A percentile compares a stretch with the other conserved stretches of the same genome.
These are phyloP conservation scores for Lachnellula arida DNA, from an alignment of 2,329 filamentous ascomycete genomes.

Conservation along the genomic window DNA sequence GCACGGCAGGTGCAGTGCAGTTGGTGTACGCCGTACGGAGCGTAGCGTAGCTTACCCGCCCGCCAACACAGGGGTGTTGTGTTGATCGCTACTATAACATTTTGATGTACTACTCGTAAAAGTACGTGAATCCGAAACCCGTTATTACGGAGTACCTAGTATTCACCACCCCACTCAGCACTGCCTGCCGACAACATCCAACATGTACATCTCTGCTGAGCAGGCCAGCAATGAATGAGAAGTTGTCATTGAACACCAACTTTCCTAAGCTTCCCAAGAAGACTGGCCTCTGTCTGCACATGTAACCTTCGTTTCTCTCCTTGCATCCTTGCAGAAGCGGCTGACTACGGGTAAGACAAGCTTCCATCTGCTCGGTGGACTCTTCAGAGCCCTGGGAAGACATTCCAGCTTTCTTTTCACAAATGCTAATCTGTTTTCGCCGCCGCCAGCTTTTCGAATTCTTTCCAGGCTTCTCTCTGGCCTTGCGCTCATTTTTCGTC, in stretches of 20 bases:
- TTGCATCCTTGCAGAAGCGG: slow-evolving; percentile 1
- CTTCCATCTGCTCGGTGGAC: neutral
- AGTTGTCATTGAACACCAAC: neutral
- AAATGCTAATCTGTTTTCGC: slow-evolving; percentile 1
- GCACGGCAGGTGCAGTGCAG: neutral
- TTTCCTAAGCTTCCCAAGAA: neutral
- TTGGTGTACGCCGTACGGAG: neutral
- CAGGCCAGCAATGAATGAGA: neutral
- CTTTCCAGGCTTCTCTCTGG: slow-evolving; percentile 1
- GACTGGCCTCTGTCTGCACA: neutral
- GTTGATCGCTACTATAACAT: slow-evolving; percentile 14
- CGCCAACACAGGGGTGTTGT: slow-evolving; percentile 11
- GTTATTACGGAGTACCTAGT: neutral
- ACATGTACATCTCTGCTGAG: neutral
- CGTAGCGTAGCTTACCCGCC: slow-evolving; percentile 2
- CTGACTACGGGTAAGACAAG: slow-evolving; percentile 13
- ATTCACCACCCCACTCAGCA: neutral
- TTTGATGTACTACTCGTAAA: slow-evolving; percentile 4
- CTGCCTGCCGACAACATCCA: neutral
- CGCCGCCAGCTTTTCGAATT: neutral
- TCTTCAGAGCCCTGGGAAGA: neutral
- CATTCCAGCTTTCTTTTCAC: neutral
- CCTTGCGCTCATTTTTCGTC: neutral
- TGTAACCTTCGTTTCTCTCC: neutral
- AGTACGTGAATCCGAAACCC: slow-evolving; percentile 11